phyloP scores from a whole-genome alignment of 345 rosid species.

The Trapa bicornis region DNA sequence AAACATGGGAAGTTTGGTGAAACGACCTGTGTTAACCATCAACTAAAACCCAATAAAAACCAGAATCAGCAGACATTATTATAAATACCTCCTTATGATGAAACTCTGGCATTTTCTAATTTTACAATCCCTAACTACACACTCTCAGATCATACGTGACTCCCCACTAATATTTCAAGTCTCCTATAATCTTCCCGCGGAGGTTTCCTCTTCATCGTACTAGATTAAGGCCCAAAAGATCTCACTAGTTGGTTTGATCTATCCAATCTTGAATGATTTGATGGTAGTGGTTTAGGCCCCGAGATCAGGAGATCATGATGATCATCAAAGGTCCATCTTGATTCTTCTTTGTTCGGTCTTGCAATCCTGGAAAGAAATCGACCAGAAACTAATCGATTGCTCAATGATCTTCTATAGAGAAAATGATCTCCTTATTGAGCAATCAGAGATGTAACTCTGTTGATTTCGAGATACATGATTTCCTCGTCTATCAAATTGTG shows the following conservation, averaged over 20 bases:
- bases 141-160: too few species aligned
- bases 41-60: too few species aligned
- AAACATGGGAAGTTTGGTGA: too few species aligned
- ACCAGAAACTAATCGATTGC: not conserved
- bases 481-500: conserved; percentile 22
- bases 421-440: conserved; percentile 33
- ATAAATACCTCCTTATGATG: too few species aligned
- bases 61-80: too few species aligned
- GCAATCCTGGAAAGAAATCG: not conserved
- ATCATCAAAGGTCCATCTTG: not conserved
- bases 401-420: conserved; percentile 33
- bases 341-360: not conserved
- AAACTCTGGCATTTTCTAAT: too few species aligned
- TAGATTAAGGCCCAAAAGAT: too few species aligned
- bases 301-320: not conserved
- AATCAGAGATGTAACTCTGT: conserved; percentile 18
- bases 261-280: not conserved
- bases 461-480: conserved; percentile 24
- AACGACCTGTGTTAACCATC: too few species aligned
- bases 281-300: not conserved
- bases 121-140: too few species aligned
- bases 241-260: not conserved
- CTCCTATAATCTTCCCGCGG: not conserved
- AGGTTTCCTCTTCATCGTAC: not conserved
- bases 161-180: not conserved